phyloP scores from a whole-genome alignment of 306 rosid genomes.

The Citrullus colocynthis region DNA sequence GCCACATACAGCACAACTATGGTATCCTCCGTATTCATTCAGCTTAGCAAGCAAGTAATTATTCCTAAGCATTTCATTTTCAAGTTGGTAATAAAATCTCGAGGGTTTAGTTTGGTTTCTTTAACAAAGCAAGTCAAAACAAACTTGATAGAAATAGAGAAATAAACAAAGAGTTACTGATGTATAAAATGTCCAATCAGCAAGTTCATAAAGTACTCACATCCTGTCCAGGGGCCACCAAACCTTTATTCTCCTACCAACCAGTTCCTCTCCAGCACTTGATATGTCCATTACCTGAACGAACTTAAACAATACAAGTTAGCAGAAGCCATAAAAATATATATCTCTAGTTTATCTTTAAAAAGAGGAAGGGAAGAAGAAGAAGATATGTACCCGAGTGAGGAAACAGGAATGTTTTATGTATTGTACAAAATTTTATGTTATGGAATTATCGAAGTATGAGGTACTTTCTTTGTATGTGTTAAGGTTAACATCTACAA shows the following conservation, averaged over 20 bases:
- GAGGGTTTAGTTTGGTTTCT: background rate
- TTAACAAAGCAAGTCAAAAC: background rate
- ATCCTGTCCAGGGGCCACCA: conserved; percentile 73
- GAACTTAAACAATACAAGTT: background rate
- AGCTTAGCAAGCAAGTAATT: background rate
- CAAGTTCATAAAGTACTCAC: conserved; percentile 34
- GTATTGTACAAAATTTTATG: background rate
- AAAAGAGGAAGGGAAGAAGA: too few relatives aligned
- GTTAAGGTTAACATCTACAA: background rate
- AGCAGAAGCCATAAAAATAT: background rate
- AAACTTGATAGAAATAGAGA: background rate
- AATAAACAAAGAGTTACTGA: conserved; percentile 1
- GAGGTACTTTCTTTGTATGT: background rate
- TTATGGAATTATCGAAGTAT: background rate
- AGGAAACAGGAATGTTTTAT: background rate
- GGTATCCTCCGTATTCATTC: background rate
- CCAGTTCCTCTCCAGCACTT: conserved; percentile 21
- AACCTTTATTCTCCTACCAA: conserved; percentile 50
- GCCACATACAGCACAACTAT: background rate
- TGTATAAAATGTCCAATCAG: conserved; percentile 2
- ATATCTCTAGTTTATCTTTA: too few relatives aligned
- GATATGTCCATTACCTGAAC: conserved; percentile 26
- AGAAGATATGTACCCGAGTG: background rate
- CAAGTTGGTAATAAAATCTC: background rate
- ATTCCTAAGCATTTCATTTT: background rate